A percentile compares a stretch with the other conserved stretches of the same genome.
These are phyloP conservation scores for Austroboletus festivus DNA, from an alignment of 768 basidiomycete genomes.

Conservation along the genomic window DNA sequence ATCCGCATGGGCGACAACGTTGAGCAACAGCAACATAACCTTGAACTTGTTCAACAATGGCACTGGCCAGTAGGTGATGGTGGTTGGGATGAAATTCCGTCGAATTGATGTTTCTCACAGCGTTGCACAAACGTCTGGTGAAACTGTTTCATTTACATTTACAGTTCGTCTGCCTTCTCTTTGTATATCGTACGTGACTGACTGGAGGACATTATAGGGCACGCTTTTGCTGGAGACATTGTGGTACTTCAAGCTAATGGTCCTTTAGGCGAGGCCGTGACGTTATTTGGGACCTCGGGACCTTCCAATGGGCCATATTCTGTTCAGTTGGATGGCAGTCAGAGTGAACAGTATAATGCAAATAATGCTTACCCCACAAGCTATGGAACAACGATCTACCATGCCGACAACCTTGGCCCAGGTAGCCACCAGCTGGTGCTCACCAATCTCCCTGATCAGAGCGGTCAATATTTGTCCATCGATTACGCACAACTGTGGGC, in stretches of 20 bases:
- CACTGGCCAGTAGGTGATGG: conserved; percentile 38
- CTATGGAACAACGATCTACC: conserved; percentile 32
- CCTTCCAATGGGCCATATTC: conserved; percentile 34
- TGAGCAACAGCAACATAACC: conserved; percentile 29
- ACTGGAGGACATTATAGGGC: conserved; percentile 16
- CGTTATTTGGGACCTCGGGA: conserved; percentile 42
- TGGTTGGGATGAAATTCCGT: background rate
- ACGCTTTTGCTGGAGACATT: conserved; percentile 1
- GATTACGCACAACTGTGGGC: conserved; percentile 32
- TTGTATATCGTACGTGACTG: background rate
- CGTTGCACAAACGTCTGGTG: conserved; percentile 31
- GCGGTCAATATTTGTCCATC: conserved; percentile 26
- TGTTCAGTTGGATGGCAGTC: conserved; percentile 34
- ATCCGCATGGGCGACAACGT: conserved; percentile 35
- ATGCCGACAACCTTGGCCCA: conserved; percentile 37
- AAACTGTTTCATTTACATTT: conserved; percentile 38
- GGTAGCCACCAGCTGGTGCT: conserved; percentile 36
- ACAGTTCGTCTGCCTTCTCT: conserved; percentile 27
- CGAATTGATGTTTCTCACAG: conserved; percentile 20
- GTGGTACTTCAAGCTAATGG: background rate
- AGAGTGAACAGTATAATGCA: conserved; percentile 15
- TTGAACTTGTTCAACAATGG: conserved; percentile 40
- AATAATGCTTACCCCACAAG: conserved; percentile 14
- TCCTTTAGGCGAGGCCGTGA: conserved; percentile 41
- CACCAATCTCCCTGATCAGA: conserved; percentile 27